Base-by-base conservation (phyloP, 176 grass and related monocot genomes). In the Lolium multiflorum region DNA sequence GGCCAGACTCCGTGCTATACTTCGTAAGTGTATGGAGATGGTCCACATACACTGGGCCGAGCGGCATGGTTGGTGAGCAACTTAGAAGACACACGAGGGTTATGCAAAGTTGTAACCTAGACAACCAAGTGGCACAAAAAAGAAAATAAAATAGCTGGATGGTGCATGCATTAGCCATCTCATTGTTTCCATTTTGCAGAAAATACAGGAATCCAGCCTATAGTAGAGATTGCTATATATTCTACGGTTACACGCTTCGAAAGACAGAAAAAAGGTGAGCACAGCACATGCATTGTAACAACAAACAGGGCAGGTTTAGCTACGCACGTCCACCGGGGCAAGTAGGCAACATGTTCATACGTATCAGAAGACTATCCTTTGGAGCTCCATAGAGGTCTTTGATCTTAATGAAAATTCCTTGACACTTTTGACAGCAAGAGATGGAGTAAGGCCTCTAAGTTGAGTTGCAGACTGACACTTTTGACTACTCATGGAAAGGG, bases 341-440 rank as follows among this genome's bases (percentile, higher is more conserved):
- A 50, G 46, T 74, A 22, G 71, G 22, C 71, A 28, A 54, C 73
- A 18, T 76, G 73, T 49, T 75, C 21, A 31, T 76, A 18, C 22
- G 31, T 31, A 51, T 7, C 8, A 54, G 46, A 51, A 7, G 7
- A 74, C 71, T 76, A 22, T 35, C 13, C 43, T 75, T 51, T 12
- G 43, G 21, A 3, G n/a, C 11, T 47, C 25, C 44, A 9, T 47
- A 25, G 43, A 74, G 71, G 71, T 74, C 48, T 54, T 76, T 51
- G 25, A 48, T 76, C 48, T 20, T 76, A 76, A 76, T 11, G 15
- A 76, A 51, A 76, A 76, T 22, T 17, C 24, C 1, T 74, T 74
- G 47, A 51, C 71, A 28, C 71, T 28, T 35, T 76, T 76, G 48
- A 76, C 48, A 76, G 48, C 48, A 76, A 76, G 25, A 51, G 24